Conservation (phyloP, 2,329 filamentous ascomycete species). For the Penicillium psychrosexuale region DNA sequence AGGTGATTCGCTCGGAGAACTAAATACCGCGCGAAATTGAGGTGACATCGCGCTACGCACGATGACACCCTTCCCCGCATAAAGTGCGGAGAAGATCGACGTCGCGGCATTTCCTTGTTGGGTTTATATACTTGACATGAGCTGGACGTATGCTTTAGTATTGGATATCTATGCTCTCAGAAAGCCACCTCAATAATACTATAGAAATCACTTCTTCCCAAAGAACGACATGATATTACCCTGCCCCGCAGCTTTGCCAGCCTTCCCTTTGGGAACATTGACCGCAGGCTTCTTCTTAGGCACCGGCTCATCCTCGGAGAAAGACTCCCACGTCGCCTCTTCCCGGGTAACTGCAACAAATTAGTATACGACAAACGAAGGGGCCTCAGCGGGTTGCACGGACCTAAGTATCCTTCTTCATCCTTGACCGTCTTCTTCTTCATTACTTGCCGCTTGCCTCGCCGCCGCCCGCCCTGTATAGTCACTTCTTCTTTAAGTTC, state of each 20-base stretch:
- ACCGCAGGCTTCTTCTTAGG: slow-evolving; percentile 49
- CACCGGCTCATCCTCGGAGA: slow-evolving; percentile 78
- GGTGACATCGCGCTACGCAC: slow-evolving; percentile 19
- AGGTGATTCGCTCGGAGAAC: slow-evolving; percentile 1
- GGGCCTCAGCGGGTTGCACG: neutral
- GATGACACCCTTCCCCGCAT: slow-evolving; percentile 19
- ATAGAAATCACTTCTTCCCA: slow-evolving; percentile 62
- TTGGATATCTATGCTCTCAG: neutral
- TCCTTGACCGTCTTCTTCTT: slow-evolving; percentile 86
- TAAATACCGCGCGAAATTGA: slow-evolving; percentile 12
- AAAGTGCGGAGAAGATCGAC: slow-evolving; percentile 24
- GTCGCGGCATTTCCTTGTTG: neutral
- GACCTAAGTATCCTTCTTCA: slow-evolving; percentile 84
- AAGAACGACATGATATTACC: slow-evolving; percentile 94
- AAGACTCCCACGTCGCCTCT: slow-evolving; percentile 83
- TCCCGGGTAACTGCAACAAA: slow-evolving; percentile 71
- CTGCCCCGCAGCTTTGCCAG: slow-evolving; percentile 51
- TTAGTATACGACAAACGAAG: slow-evolving; percentile 8
- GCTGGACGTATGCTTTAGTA: neutral
- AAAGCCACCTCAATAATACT: neutral
- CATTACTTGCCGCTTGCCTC: slow-evolving; percentile 75
- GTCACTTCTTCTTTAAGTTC: slow-evolving; percentile 52
- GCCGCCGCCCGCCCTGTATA: slow-evolving; percentile 62
- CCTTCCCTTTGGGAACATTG: slow-evolving; percentile 51
- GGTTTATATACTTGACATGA: neutral